Base-by-base conservation (phyloP, 140 eudicot genomes). In the Erigeron philadelphicus region DNA sequence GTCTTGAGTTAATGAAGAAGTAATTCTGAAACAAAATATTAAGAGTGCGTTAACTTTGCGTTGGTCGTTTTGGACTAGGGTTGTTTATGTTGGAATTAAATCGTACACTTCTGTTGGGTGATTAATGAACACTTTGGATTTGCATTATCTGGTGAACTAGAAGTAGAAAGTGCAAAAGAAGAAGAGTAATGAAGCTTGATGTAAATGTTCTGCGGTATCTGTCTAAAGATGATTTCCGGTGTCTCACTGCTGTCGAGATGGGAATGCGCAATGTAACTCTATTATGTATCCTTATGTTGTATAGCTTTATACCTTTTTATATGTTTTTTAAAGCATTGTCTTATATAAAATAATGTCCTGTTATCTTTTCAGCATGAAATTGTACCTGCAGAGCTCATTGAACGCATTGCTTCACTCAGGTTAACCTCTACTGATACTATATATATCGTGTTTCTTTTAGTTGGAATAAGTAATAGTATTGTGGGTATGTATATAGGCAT, bases 241-340 rank as follows among this genome's bases (percentile, higher is more conserved):
- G 83, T 76, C 95, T 93, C 73, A 87, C 97, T 8, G 99, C 97
- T 11, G 99, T 93, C 49, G 99, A 93, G 78, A 84, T 93, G 99
- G 99, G 97, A 72, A 93, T 93, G 99, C 94, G 99, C 71, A 93
- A 93, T 77, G 98, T 92, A 25, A n/a, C 70, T 75, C 4, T 6
- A n/a, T 23, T 61, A 23, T 17, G 47, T 8, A 15, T 21, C 47
- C 11, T 46, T 43, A 21, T 43, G 12, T 70, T n/a, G n/a, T 18
- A 54, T 46, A 5, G 17, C 38, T 42, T 31, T 16, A 12, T 47
- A 21, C 23, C 6, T 10, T 66, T 21, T 45, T 8, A 8, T 67
- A 63, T 52, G 17, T 13, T 4, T 4, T 16, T 41, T 38, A 8
- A 23, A 18, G 6, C 18, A 4, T 16, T 11, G 4, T 63, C 55